These are phyloP conservation scores for Nyssa sinensis DNA, from an alignment of 148 eudicot species.

Conservation along the genomic window DNA sequence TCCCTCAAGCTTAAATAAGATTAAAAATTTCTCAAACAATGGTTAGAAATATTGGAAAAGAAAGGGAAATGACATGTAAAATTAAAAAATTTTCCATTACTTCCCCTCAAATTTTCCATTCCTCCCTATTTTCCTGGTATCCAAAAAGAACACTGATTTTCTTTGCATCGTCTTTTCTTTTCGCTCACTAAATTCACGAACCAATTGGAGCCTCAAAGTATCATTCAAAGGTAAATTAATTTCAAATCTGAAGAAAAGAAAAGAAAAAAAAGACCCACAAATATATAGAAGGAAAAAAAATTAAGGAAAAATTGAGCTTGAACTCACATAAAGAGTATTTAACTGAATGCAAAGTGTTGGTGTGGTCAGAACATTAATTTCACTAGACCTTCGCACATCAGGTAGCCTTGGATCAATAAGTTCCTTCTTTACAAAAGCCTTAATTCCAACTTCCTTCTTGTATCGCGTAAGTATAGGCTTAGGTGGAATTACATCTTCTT, in stretches of 20 bases:
- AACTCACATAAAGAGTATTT: conserved; percentile 88
- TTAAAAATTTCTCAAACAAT: no score
- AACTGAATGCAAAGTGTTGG: conserved; percentile 85
- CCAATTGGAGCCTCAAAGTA: not conserved
- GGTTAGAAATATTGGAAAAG: no score
- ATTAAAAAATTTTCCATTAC: no score
- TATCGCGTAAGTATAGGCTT: conserved; percentile 90
- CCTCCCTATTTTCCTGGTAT: no score
- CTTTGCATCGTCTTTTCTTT: no score
- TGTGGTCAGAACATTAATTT: conserved; percentile 70
- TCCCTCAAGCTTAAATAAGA: no score
- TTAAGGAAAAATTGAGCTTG: conserved; percentile 7
- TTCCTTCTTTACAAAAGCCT: conserved; percentile 92
- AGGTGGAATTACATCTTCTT: conserved; percentile 90
- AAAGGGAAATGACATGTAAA: no score
- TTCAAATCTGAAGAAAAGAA: not conserved
- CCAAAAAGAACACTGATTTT: no score
- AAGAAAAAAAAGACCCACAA: not conserved
- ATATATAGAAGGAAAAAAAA: conserved; percentile 1
- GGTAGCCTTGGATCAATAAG: conserved; percentile 66
- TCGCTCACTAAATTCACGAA: no score
- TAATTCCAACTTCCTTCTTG: conserved; percentile 78
- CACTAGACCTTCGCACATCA: conserved; percentile 74
- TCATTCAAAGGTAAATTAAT: not conserved
- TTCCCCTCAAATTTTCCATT: no score